These are phyloP conservation scores for Astrothelium macrocarpum DNA, from an alignment of 495 filamentous ascomycete genomes.

Conservation along the genomic window DNA sequence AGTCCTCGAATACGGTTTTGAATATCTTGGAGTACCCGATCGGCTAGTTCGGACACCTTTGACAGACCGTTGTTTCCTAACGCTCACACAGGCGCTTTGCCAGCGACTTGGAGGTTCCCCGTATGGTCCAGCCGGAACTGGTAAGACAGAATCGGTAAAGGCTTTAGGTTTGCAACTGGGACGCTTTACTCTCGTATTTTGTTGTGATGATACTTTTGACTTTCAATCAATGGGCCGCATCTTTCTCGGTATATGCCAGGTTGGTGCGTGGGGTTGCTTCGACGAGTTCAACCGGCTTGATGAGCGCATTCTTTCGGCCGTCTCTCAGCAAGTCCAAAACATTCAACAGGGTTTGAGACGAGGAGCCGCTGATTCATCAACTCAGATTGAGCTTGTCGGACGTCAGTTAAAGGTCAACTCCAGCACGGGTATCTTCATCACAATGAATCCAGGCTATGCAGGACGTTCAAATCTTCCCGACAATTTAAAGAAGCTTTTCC, in stretches of 20 bases:
- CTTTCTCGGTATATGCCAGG: conserved; percentile 97
- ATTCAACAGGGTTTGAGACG: conserved; percentile 91
- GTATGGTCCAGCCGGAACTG: conserved; percentile 96
- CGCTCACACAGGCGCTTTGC: conserved; percentile 87
- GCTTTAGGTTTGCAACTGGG: conserved; percentile 92
- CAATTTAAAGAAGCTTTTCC: conserved; percentile 98
- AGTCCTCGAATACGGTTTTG: conserved; percentile 89
- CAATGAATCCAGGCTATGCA: conserved; percentile 99
- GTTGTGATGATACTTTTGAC: conserved; percentile 98
- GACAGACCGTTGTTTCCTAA: conserved; percentile 96
- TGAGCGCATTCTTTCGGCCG: conserved; percentile 91
- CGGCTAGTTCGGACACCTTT: conserved; percentile 91
- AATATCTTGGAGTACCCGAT: conserved; percentile 93
- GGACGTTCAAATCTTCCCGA: conserved; percentile 95
- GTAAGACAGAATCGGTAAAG: conserved; percentile 98
- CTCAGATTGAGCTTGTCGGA: conserved; percentile 88
- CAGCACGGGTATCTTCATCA: conserved; percentile 98
- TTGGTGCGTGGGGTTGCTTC: conserved; percentile 98
- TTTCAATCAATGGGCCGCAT: conserved; percentile 99
- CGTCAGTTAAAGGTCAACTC: conserved; percentile 76
- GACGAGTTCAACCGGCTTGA: conserved; percentile 99
- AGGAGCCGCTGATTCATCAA: conserved; percentile 61
- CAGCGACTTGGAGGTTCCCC: conserved; percentile 93
- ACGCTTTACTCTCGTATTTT: conserved; percentile 95
- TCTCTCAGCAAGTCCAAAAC: conserved; percentile 98